phyloP scores from a whole-genome alignment of 2,329 filamentous ascomycete genomes.

The Colletotrichum noveboracense region DNA sequence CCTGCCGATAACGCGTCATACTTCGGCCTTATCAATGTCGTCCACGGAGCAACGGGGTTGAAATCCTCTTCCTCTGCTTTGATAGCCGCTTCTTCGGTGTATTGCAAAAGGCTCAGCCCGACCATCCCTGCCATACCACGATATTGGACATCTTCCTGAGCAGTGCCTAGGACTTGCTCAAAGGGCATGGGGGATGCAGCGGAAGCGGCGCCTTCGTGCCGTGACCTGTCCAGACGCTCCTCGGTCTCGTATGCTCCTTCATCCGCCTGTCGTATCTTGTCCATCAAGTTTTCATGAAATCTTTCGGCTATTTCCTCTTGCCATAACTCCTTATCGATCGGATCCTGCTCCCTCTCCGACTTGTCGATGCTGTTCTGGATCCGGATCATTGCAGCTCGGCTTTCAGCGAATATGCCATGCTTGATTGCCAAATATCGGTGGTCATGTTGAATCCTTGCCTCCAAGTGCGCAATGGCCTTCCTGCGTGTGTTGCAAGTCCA shows the following conservation, averaged over 20 bases:
- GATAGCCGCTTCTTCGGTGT: neutral
- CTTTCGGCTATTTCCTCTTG: neutral
- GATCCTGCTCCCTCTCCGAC: neutral
- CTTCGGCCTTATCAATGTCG: neutral
- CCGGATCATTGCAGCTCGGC: neutral
- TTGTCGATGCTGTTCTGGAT: neutral
- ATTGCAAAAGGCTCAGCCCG: neutral
- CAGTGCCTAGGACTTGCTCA: neutral
- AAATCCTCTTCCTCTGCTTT: neutral
- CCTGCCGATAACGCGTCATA: neutral
- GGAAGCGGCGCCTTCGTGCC: neutral
- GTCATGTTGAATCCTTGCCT: neutral
- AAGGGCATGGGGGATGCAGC: neutral
- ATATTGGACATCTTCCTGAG: neutral
- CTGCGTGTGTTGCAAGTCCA: neutral
- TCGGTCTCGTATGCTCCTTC: neutral
- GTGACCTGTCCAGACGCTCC: neutral
- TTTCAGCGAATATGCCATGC: neutral
- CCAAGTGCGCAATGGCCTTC: neutral
- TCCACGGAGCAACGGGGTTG: neutral
- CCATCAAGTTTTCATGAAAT: neutral
- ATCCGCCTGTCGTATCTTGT: neutral
- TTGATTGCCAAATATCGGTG: neutral
- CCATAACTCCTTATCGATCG: neutral
- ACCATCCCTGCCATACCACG: neutral